Percentiles rank a stretch among this genome's conserved stretches.
Evolutionary conservation across 495 filamentous ascomycete genomes (phyloP).

Genomic region (Neurospora sp.): DNA sequence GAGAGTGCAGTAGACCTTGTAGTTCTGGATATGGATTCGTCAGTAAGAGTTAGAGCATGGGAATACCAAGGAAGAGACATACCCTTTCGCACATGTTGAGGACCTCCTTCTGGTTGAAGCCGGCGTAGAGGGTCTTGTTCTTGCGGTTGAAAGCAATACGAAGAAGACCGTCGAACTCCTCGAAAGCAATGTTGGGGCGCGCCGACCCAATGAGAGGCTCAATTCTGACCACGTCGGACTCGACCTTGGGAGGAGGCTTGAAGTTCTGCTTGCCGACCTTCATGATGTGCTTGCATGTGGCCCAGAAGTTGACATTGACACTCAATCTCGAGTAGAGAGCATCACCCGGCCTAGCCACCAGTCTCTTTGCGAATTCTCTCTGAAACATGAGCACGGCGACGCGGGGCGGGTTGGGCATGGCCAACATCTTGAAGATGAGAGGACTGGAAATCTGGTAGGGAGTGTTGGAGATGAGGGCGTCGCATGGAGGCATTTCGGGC

Average conservation of each 20-base stretch:
- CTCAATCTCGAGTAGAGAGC: slow-evolving; percentile 76
- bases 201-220: slow-evolving; percentile 43
- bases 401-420: slow-evolving; percentile 58
- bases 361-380: slow-evolving; percentile 24
- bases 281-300: slow-evolving; percentile 74
- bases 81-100: slow-evolving; percentile 63
- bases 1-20: slow-evolving; percentile 78
- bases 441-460: slow-evolving; percentile 91
- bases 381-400: slow-evolving; percentile 70
- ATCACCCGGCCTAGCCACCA: slow-evolving; percentile 39
- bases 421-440: slow-evolving; percentile 83
- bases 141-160: slow-evolving; percentile 64
- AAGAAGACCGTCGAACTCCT: slow-evolving; percentile 85
- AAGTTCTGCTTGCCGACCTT: slow-evolving; percentile 94
- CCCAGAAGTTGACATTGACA: slow-evolving; percentile 94
- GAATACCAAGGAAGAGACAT: no score
- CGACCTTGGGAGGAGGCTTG: slow-evolving; percentile 84
- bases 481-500: slow-evolving; percentile 70
- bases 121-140: slow-evolving; percentile 60
- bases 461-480: slow-evolving; percentile 89
- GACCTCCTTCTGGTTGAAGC: slow-evolving; percentile 63
- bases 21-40: slow-evolving; percentile 41
- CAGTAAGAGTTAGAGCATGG: background rate
- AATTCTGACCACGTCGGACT: slow-evolving; percentile 47
- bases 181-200: slow-evolving; percentile 75